Conservation (phyloP, 108 stramenopile species). For the Nitzschia inconspicua region DNA sequence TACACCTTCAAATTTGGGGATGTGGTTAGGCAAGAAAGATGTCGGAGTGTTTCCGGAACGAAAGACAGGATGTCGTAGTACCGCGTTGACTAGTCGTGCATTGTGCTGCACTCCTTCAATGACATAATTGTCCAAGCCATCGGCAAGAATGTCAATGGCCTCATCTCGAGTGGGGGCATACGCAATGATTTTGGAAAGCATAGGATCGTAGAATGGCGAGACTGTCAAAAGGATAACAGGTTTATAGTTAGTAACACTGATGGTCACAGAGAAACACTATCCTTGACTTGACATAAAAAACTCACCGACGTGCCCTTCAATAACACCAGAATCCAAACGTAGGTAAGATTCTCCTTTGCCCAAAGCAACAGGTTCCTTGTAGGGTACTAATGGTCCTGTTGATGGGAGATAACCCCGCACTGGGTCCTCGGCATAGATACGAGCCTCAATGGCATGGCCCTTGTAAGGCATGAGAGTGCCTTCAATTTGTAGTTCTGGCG, state of each 20-base stretch:
- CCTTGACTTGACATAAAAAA: neutral
- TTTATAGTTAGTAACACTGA: too few species aligned
- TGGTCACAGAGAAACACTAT: neutral
- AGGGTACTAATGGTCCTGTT: conserved; percentile 74
- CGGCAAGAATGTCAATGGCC: conserved; percentile 68
- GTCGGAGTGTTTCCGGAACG: conserved; percentile 85
- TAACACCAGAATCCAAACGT: conserved; percentile 78
- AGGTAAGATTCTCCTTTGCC: conserved; percentile 13
- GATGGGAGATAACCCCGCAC: conserved; percentile 91
- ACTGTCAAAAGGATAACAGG: too few species aligned
- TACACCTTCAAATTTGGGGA: conserved; percentile 88
- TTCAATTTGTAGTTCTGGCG: conserved; percentile 47
- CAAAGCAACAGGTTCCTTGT: conserved; percentile 48
- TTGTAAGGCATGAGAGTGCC: conserved; percentile 42
- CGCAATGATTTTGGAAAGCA: conserved; percentile 93
- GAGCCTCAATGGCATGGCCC: conserved; percentile 82
- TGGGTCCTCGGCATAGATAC: conserved; percentile 98
- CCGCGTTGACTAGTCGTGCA: conserved; percentile 50
- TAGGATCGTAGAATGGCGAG: conserved; percentile 93
- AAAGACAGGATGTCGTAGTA: conserved; percentile 70
- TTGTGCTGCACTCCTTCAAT: conserved; percentile 94
- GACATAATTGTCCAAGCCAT: conserved; percentile 88
- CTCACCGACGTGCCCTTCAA: conserved; percentile 68
- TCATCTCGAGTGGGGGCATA: conserved; percentile 46
- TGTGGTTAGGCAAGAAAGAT: conserved; percentile 85